Base-by-base conservation (phyloP, 2,329 filamentous ascomycete genomes). In the Lasiodiplodia sp. region DNA sequence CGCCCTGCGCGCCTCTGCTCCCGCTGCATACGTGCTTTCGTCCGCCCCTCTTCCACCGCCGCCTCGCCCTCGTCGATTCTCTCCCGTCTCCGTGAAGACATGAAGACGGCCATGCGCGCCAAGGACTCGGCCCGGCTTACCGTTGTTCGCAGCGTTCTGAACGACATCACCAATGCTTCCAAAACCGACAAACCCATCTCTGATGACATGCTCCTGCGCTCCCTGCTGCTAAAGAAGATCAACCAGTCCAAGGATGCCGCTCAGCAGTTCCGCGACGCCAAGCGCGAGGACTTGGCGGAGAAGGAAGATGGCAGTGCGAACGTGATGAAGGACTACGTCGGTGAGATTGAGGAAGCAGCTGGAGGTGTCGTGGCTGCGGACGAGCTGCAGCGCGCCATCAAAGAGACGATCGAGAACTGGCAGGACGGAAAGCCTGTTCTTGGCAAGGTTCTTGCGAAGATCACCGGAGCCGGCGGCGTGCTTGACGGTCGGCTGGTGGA, bases 121-220 rank as follows among this genome's bases (percentile, higher is more conserved):
- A 84, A 84, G 74, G 82, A 85, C 74, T 82, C 80, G 31, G 82
- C 87, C 31, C 88, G 90, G 2, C 87, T 94, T 31, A 82, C 86
- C 49, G 91, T 92, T 47, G 85, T 95, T 60, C 90, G 92, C 72
- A 79, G 85, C 51, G 82, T 94, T 70, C 85, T 94, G 71, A 85
- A 91, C 38, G 87, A 91, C 71, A 88, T 91, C 70, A 89, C 90
- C 73, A 94, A 94, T 79, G 89, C 91, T 40, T 90, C 89, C 77
- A 94, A 94, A 81, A 93, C 91, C 16, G 76, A 85, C 49, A 83
- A 82, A 49, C 92, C 92, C n/a, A 87, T 94, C 75, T 83, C 82
- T 67, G 92, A 88, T 25, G 91, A 95, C 78, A 85, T 86, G 71
- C 87, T 91, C 75, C 84, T 95, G 67, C 86, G 93, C 34, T 82